Conservation (phyloP, 495 filamentous ascomycete species). For the Penicillium paradoxum region DNA sequence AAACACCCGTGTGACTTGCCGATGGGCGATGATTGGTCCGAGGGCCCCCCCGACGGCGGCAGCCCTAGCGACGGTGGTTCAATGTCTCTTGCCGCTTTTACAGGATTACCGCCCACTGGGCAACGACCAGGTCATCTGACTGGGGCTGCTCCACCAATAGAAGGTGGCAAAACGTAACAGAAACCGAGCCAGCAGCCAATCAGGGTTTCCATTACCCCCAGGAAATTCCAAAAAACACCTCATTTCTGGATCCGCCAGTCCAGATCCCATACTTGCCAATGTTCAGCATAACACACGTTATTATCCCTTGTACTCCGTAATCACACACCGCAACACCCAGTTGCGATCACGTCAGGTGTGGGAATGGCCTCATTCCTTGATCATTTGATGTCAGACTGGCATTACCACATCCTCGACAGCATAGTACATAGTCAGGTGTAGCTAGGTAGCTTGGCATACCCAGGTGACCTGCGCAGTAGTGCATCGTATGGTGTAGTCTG, state of each 20-base stretch:
- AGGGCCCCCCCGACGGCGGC: background rate
- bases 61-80: background rate
- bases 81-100: background rate
- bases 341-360: background rate
- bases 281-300: constrained; percentile 10
- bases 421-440: background rate
- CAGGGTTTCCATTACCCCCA: constrained; percentile 24
- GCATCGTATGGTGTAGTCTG: no score
- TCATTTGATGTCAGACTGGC: background rate
- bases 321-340: constrained; percentile 1
- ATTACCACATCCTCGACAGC: no score
- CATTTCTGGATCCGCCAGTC: constrained; percentile 10
- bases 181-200: constrained; percentile 32
- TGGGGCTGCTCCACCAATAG: constrained; percentile 7
- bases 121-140: constrained; percentile 7
- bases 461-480: no score
- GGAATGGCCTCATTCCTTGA: no score
- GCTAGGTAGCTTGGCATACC: no score
- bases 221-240: constrained; percentile 22
- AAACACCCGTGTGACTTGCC: constrained; percentile 1
- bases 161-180: constrained; percentile 37
- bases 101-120: constrained; percentile 2
- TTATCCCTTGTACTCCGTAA: background rate
- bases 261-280: constrained; percentile 10
- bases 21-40: background rate